Base-by-base conservation (phyloP, 768 basidiomycete species). In the Sarcodon aspratus region DNA sequence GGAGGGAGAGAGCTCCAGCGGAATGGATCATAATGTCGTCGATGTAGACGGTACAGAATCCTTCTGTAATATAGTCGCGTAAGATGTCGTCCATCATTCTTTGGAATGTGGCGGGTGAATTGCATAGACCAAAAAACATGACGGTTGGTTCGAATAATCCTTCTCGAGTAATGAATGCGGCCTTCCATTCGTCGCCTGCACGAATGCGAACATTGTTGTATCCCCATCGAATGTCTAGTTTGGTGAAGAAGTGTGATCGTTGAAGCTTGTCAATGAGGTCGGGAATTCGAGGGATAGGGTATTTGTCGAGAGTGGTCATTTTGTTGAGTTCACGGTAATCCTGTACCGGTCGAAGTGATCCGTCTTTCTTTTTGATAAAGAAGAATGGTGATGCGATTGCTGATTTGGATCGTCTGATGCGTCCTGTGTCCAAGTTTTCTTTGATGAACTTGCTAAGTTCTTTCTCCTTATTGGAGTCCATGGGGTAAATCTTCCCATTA, bases 161-260 rank as follows among this genome's bases (percentile, higher is more conserved):
- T 7, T 52, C 50, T 11, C 59, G 53, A 0, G 65, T 69, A 3
- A 55, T 34, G 50, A 77, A 66, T 13, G 60, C 65, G 3, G 62
- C 68, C 50, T 69, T 73, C 62, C 59, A 65, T 53, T 71, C 59
- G 50, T 73, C 61, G 2, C 69, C 70, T 40, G 64, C 59, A 13
- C 59, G 60, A 45, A 74, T 64, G 6, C 58, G 50, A 11, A 67
- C 45, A 11, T 60, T 63, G 38, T 68, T 61, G 51, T 63, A 69
- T 1, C 57, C 64, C 44, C 50, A 50, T 11, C 27, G 50, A 32
- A 50, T 32, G 31, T 50, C 50, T 32, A 50, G n/a, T 46, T 58
- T 61, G 31, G 58, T 62, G 55, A 59, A 63, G 48, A 42, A 46
- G n/a, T 47, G 40, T 4, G 59, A 53, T 33, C 48, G 31, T 21